phyloP scores from a whole-genome alignment of 768 basidiomycete species.

The Phanerodontia chrysosporium region DNA sequence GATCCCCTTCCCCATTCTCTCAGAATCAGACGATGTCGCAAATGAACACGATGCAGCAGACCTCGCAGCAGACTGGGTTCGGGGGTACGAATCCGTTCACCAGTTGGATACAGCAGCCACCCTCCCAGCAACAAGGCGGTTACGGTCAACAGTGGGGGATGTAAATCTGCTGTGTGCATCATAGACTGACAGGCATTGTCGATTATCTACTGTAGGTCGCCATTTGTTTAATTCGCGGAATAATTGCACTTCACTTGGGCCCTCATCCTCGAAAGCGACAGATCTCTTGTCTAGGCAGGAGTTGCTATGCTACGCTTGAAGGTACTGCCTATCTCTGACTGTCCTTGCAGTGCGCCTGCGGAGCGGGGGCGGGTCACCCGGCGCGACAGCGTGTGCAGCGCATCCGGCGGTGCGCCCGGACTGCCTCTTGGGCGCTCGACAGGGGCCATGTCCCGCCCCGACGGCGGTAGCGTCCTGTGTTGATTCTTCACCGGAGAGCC shows the following conservation, averaged over 20 bases:
- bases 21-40: conserved; percentile 1
- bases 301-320: too few species aligned
- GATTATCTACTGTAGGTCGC: not conserved
- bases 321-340: too few species aligned
- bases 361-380: too few species aligned
- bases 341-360: too few species aligned
- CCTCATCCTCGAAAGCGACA: too few species aligned
- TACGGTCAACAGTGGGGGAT: conserved; percentile 6
- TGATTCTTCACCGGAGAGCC: too few species aligned
- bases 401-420: too few species aligned
- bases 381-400: too few species aligned
- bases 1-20: conserved; percentile 5
- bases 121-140: conserved; percentile 10
- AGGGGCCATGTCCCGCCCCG: too few species aligned
- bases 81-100: conserved; percentile 21
- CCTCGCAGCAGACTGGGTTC: conserved; percentile 3
- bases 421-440: too few species aligned
- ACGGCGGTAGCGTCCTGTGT: too few species aligned
- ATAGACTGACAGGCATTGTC: not conserved
- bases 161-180: not conserved
- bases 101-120: conserved; percentile 22
- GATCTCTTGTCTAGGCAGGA: too few species aligned
- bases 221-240: not conserved
- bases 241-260: not conserved
- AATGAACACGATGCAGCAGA: not conserved